Evolutionary conservation across 2,329 filamentous ascomycete genomes (phyloP).

Genomic region (Aspergillus sergii): DNA sequence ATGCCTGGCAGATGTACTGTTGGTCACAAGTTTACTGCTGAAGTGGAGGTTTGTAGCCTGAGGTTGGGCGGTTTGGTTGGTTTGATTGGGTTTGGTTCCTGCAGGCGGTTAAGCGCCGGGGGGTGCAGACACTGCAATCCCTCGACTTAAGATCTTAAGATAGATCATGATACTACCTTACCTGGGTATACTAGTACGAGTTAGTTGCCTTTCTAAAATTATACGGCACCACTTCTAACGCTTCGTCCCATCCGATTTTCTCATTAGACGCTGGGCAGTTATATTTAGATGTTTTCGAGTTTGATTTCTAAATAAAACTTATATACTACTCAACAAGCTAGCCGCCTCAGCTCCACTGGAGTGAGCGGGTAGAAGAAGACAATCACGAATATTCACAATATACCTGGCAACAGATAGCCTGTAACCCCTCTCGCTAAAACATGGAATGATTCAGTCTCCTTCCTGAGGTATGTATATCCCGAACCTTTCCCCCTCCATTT

Average conservation of each 20-base stretch:
- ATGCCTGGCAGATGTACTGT: not conserved
- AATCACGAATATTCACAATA: not conserved
- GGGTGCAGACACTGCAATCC: slow-evolving; percentile 2
- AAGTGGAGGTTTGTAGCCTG: not conserved
- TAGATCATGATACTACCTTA: too few species aligned
- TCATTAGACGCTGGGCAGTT: not conserved
- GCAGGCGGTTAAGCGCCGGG: slow-evolving; percentile 6
- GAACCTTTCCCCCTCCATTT: not conserved
- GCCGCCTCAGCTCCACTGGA: not conserved
- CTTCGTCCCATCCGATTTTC: not conserved
- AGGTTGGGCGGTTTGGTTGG: not conserved
- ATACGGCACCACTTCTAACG: not conserved
- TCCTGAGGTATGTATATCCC: not conserved
- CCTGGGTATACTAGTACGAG: not conserved
- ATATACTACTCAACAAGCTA: not conserved
- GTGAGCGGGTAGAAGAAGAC: not conserved
- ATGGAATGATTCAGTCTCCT: not conserved
- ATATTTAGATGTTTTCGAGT: not conserved
- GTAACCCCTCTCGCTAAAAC: not conserved
- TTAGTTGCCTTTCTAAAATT: slow-evolving; percentile 6
- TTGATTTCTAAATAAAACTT: not conserved
- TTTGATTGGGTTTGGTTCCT: slow-evolving; percentile 2
- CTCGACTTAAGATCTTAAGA: not conserved
- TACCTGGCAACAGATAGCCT: not conserved
- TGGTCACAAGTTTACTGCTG: not conserved